Conservation (phyloP, 1,284 basidiomycete species). For the Kalmanozyma brasiliensis region DNA sequence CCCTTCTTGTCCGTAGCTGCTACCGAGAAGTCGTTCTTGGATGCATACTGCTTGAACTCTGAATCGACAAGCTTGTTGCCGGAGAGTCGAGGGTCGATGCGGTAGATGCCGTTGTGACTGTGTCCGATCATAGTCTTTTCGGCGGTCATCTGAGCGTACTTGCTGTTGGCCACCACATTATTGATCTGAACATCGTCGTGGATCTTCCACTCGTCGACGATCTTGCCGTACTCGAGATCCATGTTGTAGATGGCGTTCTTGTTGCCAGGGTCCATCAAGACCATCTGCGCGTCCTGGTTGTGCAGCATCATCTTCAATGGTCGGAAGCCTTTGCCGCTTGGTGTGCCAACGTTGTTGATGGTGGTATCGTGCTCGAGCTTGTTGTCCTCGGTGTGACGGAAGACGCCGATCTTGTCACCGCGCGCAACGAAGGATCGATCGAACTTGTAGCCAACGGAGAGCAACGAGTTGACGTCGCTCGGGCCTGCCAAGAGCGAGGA, state of each 20-base stretch:
- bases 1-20: conserved; percentile 88
- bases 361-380: conserved; percentile 87
- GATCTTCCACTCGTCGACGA: conserved; percentile 98
- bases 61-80: conserved; percentile 93
- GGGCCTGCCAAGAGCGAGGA: conserved; percentile 34
- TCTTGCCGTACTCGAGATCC: conserved; percentile 94
- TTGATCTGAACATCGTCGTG: conserved; percentile 86
- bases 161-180: conserved; percentile 90
- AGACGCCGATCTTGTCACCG: conserved; percentile 97
- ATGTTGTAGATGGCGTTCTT: conserved; percentile 88
- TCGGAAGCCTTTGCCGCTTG: conserved; percentile 84
- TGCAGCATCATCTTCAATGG: conserved; percentile 95
- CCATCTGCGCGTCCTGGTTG: conserved; percentile 95
- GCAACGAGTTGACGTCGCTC: conserved; percentile 77
- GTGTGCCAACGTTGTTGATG: conserved; percentile 84
- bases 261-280: conserved; percentile 86
- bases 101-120: conserved; percentile 94
- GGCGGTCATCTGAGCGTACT: conserved; percentile 92
- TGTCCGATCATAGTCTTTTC: conserved; percentile 93
- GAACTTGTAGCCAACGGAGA: conserved; percentile 95
- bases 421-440: conserved; percentile 95
- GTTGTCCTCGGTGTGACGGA: conserved; percentile 81
- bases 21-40: conserved; percentile 95
- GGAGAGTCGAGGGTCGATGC: conserved; percentile 90
- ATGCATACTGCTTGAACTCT: conserved; percentile 94